A percentile compares a stretch with the other conserved stretches of the same genome.
phyloP scores from a whole-genome alignment of 345 rosid genomes.

The Angophora floribunda region DNA sequence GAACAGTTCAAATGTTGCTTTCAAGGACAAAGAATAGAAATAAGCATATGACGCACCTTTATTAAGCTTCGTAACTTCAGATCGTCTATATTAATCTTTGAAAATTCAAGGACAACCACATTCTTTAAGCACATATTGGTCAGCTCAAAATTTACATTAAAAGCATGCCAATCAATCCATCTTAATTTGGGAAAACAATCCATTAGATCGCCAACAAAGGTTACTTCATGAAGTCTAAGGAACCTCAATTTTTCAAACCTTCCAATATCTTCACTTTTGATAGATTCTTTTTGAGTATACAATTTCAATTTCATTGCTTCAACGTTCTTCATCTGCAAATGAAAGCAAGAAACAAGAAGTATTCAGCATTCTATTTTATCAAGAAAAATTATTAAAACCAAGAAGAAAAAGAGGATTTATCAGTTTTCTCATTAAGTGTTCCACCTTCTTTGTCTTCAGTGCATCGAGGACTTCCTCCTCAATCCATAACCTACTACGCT shows the following conservation, averaged over 20 bases:
- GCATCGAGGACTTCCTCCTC: accelerated
- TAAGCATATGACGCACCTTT: neutral
- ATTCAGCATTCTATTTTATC: neutral
- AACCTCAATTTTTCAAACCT: neutral
- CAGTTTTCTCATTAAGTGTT: accelerated
- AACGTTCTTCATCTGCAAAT: neutral
- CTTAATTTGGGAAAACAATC: neutral
- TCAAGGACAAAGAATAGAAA: neutral
- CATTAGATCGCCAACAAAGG: neutral
- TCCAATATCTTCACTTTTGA: neutral
- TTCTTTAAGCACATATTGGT: neutral
- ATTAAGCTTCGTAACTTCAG: accelerated
- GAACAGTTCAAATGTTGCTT: neutral
- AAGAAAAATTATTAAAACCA: too few species aligned
- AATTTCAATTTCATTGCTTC: accelerated
- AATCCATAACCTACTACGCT: neutral
- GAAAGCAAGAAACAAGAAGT: too few species aligned
- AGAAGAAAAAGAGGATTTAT: neutral
- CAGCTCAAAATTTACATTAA: too few species aligned
- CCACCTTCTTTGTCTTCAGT: too few species aligned
- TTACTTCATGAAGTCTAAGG: neutral
- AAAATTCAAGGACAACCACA: neutral
- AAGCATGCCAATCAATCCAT: neutral
- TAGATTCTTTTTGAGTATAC: accelerated
- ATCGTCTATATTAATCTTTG: neutral